phyloP scores from a whole-genome alignment of 768 basidiomycete species.

The Kwoniella newhampshirensis region DNA sequence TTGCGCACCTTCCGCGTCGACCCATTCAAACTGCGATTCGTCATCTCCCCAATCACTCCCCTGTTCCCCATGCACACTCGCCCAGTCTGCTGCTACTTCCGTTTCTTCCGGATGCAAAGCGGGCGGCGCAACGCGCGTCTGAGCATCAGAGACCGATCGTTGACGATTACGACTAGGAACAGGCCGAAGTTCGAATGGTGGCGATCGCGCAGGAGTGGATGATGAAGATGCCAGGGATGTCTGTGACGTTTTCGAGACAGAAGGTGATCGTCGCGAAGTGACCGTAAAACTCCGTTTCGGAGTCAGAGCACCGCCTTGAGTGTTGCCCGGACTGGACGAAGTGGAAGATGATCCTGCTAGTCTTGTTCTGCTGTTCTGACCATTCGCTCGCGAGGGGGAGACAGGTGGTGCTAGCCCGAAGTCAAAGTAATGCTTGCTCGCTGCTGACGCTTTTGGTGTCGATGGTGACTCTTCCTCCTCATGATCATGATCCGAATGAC shows the following conservation, averaged over 20 bases:
- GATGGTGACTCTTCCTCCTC: conserved; percentile 23
- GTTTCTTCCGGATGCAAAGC: conserved; percentile 11
- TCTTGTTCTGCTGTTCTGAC: not conserved
- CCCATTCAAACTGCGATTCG: conserved; percentile 46
- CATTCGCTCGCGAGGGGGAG: not conserved
- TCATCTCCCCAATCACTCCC: conserved; percentile 49
- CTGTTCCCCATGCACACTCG: conserved; percentile 43
- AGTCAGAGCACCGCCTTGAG: conserved; percentile 2
- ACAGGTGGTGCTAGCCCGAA: not conserved
- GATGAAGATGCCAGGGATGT: conserved; percentile 11
- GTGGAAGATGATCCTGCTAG: too few species aligned
- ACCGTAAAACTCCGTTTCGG: conserved; percentile 19
- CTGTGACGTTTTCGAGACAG: conserved; percentile 11
- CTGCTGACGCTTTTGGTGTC: conserved; percentile 31
- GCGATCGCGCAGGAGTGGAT: conserved; percentile 1
- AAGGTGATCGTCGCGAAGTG: conserved; percentile 3
- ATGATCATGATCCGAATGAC: conserved; percentile 1
- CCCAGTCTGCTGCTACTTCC: conserved; percentile 14
- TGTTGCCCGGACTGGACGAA: not conserved
- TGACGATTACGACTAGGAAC: not conserved
- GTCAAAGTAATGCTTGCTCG: conserved; percentile 22
- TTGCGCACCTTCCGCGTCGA: conserved; percentile 35
- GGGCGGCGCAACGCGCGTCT: conserved; percentile 4
- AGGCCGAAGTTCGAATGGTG: conserved; percentile 7
- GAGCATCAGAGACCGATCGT: conserved; percentile 12